Conservation (phyloP, 2,329 filamentous ascomycete species). For the Aspergillus fumigatus region DNA sequence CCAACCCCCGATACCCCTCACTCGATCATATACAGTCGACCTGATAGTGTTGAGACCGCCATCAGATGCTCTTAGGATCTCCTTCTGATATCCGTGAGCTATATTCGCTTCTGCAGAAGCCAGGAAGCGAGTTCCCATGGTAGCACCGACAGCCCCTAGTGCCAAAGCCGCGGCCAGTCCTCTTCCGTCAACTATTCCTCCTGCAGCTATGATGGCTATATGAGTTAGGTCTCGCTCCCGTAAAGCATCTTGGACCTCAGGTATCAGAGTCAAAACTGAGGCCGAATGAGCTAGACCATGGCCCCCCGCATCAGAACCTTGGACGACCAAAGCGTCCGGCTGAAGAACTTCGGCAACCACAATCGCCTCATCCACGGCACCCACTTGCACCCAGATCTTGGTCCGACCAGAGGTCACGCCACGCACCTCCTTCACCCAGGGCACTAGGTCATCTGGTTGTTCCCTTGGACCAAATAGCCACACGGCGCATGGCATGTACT, state of each 20-base stretch:
- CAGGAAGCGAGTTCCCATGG: constrained; percentile 62
- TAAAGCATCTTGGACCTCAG: constrained; percentile 46
- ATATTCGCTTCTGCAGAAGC: constrained; percentile 49
- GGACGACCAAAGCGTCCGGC: constrained; percentile 51
- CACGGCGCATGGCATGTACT: constrained; percentile 33
- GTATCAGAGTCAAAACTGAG: constrained; percentile 46
- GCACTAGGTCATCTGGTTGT: constrained; percentile 22
- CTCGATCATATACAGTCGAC: constrained; percentile 50
- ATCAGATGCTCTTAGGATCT: constrained; percentile 47
- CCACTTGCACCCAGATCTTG: constrained; percentile 52
- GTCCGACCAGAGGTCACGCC: constrained; percentile 33
- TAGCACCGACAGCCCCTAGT: constrained; percentile 52
- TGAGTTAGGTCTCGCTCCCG: constrained; percentile 14
- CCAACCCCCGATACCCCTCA: constrained; percentile 56
- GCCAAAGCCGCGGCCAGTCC: constrained; percentile 48
- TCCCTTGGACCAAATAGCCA: constrained; percentile 38
- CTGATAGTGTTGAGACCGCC: constrained; percentile 49
- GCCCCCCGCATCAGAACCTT: constrained; percentile 53
- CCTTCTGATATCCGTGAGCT: constrained; percentile 46
- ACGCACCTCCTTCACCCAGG: constrained; percentile 38
- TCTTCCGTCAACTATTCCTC: constrained; percentile 51
- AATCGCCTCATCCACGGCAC: constrained; percentile 46
- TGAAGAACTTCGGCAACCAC: constrained; percentile 30
- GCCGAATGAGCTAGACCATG: constrained; percentile 47
- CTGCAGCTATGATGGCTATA: constrained; percentile 49